phyloP scores from a whole-genome alignment of 805 yeast species.

The Spathaspora boniae region DNA sequence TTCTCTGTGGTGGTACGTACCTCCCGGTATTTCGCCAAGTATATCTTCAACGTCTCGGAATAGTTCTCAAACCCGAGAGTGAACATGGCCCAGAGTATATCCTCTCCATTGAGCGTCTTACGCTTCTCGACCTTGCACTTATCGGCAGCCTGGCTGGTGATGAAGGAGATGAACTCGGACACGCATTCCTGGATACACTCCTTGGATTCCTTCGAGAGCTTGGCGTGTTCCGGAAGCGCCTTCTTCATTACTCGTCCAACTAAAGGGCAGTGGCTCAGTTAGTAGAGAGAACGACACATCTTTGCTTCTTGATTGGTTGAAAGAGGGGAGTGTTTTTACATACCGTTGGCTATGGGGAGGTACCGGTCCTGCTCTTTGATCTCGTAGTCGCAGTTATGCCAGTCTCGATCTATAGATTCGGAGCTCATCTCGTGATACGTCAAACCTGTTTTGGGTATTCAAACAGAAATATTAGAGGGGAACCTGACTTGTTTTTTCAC shows the following conservation, averaged over 20 bases:
- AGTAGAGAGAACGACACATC: slow-evolving; percentile 3
- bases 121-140: slow-evolving; percentile 67
- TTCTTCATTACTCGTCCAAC: slow-evolving; percentile 74
- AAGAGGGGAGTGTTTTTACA: slow-evolving; percentile 11
- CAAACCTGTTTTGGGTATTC: background rate
- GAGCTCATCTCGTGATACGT: slow-evolving; percentile 1
- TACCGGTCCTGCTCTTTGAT: slow-evolving; percentile 44
- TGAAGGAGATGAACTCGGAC: slow-evolving; percentile 74
- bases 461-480: no score
- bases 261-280: slow-evolving; percentile 12
- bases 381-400: slow-evolving; percentile 35
- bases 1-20: slow-evolving; percentile 6
- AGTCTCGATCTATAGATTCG: slow-evolving; percentile 8
- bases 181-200: slow-evolving; percentile 83
- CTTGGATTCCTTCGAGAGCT: slow-evolving; percentile 75
- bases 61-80: slow-evolving; percentile 76
- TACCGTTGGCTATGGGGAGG: slow-evolving; percentile 43
- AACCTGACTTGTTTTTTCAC: no score
- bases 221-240: slow-evolving; percentile 70
- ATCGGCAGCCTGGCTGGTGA: slow-evolving; percentile 79
- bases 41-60: slow-evolving; percentile 72
- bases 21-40: slow-evolving; percentile 32
- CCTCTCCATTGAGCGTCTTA: slow-evolving; percentile 78
- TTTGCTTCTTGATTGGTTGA: background rate
- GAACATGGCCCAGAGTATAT: slow-evolving; percentile 62